Evolutionary conservation across 805 yeast genomes (phyloP).

Genomic region (Ogataea glucozyma): DNA sequence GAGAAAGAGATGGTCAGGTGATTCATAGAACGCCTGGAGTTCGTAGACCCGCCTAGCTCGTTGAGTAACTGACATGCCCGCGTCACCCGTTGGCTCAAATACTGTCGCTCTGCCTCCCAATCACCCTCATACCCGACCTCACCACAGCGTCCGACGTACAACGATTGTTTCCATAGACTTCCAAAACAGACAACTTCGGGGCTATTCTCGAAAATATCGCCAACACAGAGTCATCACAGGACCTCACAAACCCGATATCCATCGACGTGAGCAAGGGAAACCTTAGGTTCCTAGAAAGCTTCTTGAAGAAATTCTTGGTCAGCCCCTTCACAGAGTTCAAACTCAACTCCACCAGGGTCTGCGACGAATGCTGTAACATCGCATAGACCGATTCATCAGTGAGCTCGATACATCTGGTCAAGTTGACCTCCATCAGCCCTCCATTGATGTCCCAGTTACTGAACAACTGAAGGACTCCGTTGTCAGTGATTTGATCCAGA

Average conservation of each 20-base stretch:
- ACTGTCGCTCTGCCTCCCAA: constrained; percentile 75
- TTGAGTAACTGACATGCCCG: too few species aligned
- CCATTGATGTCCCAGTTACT: constrained; percentile 53
- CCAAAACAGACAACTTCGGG: constrained; percentile 62
- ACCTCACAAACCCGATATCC: constrained; percentile 79
- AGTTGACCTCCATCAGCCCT: constrained; percentile 59
- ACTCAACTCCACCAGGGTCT: constrained; percentile 66
- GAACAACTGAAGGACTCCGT: constrained; percentile 62
- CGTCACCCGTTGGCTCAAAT: constrained; percentile 36
- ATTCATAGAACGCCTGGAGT: too few species aligned
- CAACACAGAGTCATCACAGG: constrained; percentile 70
- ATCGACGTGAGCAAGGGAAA: constrained; percentile 65
- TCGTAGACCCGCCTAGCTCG: too few species aligned
- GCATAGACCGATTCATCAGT: constrained; percentile 64
- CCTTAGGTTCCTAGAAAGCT: constrained; percentile 41
- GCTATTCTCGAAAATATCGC: constrained; percentile 58
- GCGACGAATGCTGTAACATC: constrained; percentile 59
- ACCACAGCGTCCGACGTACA: constrained; percentile 57
- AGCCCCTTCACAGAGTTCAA: constrained; percentile 71
- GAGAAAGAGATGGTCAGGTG: too few species aligned
- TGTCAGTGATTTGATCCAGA: constrained; percentile 68
- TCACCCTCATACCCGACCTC: constrained; percentile 56
- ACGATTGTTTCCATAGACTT: constrained; percentile 78
- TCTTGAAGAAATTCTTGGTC: constrained; percentile 50
- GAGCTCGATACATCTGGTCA: constrained; percentile 66